Base-by-base conservation (phyloP, 2,329 filamentous ascomycete species). In the Penicillium sp. region DNA sequence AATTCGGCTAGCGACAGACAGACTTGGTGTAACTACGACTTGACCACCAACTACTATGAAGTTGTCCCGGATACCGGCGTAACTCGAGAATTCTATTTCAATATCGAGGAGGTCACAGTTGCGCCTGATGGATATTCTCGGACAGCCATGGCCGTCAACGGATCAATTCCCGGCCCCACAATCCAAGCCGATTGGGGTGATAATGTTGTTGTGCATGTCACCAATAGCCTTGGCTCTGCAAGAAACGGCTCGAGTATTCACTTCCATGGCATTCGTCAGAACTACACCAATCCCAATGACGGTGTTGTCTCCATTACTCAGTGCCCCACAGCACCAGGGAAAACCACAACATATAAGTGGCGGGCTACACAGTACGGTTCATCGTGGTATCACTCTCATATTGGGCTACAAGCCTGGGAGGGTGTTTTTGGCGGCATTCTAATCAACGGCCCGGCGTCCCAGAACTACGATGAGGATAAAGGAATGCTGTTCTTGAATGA, bases 111-210 rank as follows among this genome's bases (percentile, higher is more conserved):
- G 6, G 42, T 48, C 33, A 58, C 50, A 11, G 23, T 62, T 18
- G 54, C 60, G 6, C 60, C 59, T 13, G 63, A 65, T 21, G 63
- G 63, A 44, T 71, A 76, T 51, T 54, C 67, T 1, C 70, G 76
- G 11, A 58, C 77, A 36, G 73, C 77, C 14, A 64, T 77, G 55
- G 77, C 89, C 26, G 76, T 89, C 66, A 88, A 89, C 66, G 83
- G 82, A 8, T 80, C 84, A 39, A 87, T 83, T 56, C 88, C 88
- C 1, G 89, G 87, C 0, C 89, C 88, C 1, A 77, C 80, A 13
- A 84, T 92, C 50, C 79, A 82, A 55, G 86, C 82, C 16, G 81
- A 86, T 68, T 87, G 83, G 83, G 84, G 84, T 34, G 84, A 87
- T 63, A 73, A 58, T 28, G 73, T 87, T 5, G 65, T 71, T n/a